A percentile compares a stretch with the other conserved stretches of the same genome.
These are phyloP conservation scores for Xanthoconium purpureum DNA, from an alignment of 768 basidiomycete genomes.

Conservation along the genomic window DNA sequence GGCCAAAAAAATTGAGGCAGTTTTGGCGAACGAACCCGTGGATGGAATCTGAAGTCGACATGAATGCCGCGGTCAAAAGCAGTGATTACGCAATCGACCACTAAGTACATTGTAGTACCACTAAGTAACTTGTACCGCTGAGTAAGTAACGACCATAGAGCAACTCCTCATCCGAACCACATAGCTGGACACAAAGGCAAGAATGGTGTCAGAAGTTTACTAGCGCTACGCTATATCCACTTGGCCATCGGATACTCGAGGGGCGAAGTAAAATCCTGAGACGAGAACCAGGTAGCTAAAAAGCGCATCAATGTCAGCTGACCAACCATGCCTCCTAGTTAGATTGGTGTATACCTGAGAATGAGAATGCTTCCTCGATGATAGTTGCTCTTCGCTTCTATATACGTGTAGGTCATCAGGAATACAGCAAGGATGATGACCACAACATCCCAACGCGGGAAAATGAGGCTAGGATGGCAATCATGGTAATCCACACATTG, in stretches of 20 bases:
- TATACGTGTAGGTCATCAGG: slow-evolving; percentile 97
- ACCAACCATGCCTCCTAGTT: neutral
- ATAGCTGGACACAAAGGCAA: no score
- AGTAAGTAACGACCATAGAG: no score
- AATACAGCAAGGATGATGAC: slow-evolving; percentile 95
- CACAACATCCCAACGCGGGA: slow-evolving; percentile 98
- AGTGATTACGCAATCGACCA: neutral
- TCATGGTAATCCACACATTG: neutral
- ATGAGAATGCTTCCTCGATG: slow-evolving; percentile 95
- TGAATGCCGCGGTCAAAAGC: slow-evolving; percentile 21
- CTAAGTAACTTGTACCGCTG: no score
- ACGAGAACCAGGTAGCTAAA: slow-evolving; percentile 85
- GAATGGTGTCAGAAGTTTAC: no score
- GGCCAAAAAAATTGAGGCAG: slow-evolving; percentile 76
- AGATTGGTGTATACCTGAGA: slow-evolving; percentile 57
- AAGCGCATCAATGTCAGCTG: neutral
- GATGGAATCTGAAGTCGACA: slow-evolving; percentile 53
- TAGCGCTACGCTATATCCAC: slow-evolving; percentile 5
- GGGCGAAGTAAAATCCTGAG: slow-evolving; percentile 92
- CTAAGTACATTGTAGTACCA: neutral
- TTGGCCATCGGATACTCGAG: slow-evolving; percentile 33
- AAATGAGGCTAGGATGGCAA: slow-evolving; percentile 67
- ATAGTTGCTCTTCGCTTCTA: slow-evolving; percentile 98
- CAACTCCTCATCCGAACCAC: no score
- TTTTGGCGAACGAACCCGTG: slow-evolving; percentile 78